phyloP scores from a whole-genome alignment of 768 basidiomycete genomes.

The Amanita pseudoporphyria region DNA sequence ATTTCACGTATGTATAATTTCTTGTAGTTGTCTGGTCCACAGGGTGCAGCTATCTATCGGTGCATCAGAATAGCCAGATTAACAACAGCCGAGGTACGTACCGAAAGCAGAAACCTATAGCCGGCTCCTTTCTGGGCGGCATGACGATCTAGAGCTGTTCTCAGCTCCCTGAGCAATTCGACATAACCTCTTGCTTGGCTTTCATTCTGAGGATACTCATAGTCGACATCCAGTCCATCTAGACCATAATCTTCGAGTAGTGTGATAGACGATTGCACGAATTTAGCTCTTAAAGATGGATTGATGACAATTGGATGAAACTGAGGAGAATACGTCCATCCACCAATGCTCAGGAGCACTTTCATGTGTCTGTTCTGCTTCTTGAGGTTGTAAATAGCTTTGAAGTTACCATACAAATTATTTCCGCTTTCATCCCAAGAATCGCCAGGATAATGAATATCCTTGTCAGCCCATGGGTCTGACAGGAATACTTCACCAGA shows the following conservation, averaged over 20 bases:
- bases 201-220: constrained; percentile 82
- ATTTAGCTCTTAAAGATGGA: constrained; percentile 52
- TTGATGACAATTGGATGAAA: constrained; percentile 78
- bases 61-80: constrained; percentile 2
- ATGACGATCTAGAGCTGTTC: constrained; percentile 68
- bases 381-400: constrained; percentile 88
- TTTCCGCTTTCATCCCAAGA: constrained; percentile 88
- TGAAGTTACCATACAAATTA: constrained; percentile 94
- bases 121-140: constrained; percentile 44
- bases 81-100: constrained; percentile 22
- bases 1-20: constrained; percentile 75
- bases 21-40: constrained; percentile 79
- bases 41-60: constrained; percentile 82
- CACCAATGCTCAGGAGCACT: constrained; percentile 82
- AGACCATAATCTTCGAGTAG: constrained; percentile 87
- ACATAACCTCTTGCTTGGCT: constrained; percentile 78
- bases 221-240: constrained; percentile 89
- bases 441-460: constrained; percentile 94
- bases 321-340: constrained; percentile 87
- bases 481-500: constrained; percentile 83
- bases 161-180: constrained; percentile 66
- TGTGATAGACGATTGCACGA: constrained; percentile 72
- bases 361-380: constrained; percentile 75
- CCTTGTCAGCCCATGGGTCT: constrained; percentile 91
- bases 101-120: constrained; percentile 67